Evolutionary conservation across 1,284 basidiomycete species (phyloP), one percentile per base, ranked within the genome.

Genomic region (Pyrrhoderma noxium): DNA sequence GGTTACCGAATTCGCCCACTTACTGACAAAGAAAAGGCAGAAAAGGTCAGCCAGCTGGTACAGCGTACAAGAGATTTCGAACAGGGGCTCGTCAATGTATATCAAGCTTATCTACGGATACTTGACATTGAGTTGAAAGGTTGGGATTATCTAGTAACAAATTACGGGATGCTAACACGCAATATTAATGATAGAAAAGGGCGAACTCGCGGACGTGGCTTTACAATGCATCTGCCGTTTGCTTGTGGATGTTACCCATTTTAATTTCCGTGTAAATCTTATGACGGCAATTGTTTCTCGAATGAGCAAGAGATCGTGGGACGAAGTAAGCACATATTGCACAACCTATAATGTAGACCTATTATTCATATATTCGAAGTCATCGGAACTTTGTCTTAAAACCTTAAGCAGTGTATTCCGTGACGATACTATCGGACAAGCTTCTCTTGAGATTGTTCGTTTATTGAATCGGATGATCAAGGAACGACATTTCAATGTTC

Each of bases 381-480:
- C 81, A 44, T 93, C 89, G 44, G 83, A 92, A 60, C 71, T 86
- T 41, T 96, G 95, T 64, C 77, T 90, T 21, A 74, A 82, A 57
- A 81, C 92, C 2, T 67, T 99, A 60, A 82, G 89, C 60, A 72
- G 75, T 51, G 83, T 98, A 27, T 90, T 99, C 66, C 76, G 80
- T 39, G 73, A 78, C 49, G 96, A 99, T 69, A 67, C 77, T 16
- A 83, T 82, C 5, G 93, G 93, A 25, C 71, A 76, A 16, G 73
- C 90, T 37, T 94, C 93, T 9, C 77, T 98, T 46, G 93, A 97
- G 64, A 73, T 89, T 52, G 92, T 99, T 31, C 85, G 93, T 44
- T 73, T 98, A 37, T 71, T 99, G 55, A 94, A 96, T 58, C 83
- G 94, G 51, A 98, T 98, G 89, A 83, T 97, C 66, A 97, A 96